A percentile compares a stretch with the other conserved stretches of the same genome.
phyloP scores from a whole-genome alignment of 1,284 basidiomycete genomes.

The Puccinia novopanici region DNA sequence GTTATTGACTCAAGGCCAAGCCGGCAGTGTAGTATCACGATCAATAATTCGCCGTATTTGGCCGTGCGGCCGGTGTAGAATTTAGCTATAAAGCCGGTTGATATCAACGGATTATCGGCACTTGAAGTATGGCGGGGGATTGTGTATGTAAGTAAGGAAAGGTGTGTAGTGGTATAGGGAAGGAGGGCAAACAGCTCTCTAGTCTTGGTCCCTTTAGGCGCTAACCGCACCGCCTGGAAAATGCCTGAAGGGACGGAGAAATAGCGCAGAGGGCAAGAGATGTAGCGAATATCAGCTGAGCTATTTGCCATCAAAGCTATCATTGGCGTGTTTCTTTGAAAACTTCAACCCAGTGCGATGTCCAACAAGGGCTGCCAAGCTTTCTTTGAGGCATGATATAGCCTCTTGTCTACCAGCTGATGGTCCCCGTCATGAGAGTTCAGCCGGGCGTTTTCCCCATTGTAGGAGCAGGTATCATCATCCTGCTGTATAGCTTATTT shows the following conservation, averaged over 20 bases:
- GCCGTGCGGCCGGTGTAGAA: slow-evolving; percentile 33
- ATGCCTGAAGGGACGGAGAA: not conserved
- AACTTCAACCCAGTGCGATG: slow-evolving; percentile 11
- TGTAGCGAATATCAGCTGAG: not conserved
- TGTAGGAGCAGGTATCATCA: not conserved
- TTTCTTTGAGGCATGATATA: not conserved
- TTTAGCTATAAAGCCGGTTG: slow-evolving; percentile 21
- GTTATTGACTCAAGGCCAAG: slow-evolving; percentile 3
- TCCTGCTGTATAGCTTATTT: not conserved
- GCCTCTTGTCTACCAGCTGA: not conserved
- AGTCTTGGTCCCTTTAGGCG: not conserved
- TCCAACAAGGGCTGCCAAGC: not conserved
- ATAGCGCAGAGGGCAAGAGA: slow-evolving; percentile 10
- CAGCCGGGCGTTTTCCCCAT: not conserved
- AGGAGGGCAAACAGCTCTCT: not conserved
- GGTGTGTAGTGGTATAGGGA: slow-evolving; percentile 21
- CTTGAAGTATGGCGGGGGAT: slow-evolving; percentile 16
- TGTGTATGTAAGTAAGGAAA: slow-evolving; percentile 12
- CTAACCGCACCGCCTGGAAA: not conserved
- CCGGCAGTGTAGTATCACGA: slow-evolving; percentile 5
- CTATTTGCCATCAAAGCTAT: not conserved
- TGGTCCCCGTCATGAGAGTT: not conserved
- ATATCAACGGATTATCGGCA: slow-evolving; percentile 12
- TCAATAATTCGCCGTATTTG: slow-evolving; percentile 40
- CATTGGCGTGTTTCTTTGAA: not conserved